phyloP scores from a whole-genome alignment of 2,329 filamentous ascomycete species.

The Neofusicoccum umdonicola region DNA sequence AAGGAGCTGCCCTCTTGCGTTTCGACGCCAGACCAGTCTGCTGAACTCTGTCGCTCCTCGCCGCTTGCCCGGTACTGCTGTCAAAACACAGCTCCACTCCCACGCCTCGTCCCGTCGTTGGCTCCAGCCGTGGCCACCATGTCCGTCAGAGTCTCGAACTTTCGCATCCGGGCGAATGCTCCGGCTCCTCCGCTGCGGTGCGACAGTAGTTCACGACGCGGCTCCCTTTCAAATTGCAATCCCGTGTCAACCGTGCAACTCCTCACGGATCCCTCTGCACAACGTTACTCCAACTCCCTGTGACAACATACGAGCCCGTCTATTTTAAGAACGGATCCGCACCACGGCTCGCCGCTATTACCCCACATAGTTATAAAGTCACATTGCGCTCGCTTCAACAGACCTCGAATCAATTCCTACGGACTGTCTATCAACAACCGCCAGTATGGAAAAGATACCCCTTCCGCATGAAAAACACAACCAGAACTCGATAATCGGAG shows the following conservation, averaged over 20 bases:
- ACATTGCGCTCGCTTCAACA: not conserved
- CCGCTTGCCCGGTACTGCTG: not conserved
- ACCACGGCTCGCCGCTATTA: not conserved
- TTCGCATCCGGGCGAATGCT: too few species aligned
- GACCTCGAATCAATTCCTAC: conserved; percentile 12
- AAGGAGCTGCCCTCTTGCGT: not conserved
- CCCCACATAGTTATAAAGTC: not conserved
- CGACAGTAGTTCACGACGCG: not conserved
- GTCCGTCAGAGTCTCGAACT: too few species aligned
- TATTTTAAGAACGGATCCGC: not conserved
- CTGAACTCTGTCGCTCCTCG: not conserved
- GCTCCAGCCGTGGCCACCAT: too few species aligned
- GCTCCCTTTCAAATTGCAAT: not conserved
- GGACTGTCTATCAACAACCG: conserved; percentile 16
- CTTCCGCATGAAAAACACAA: conserved; percentile 11
- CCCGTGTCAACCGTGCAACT: not conserved
- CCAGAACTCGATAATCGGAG: conserved; percentile 11
- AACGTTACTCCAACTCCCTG: not conserved
- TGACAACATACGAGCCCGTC: not conserved
- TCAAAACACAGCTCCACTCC: not conserved
- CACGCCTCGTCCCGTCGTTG: not conserved
- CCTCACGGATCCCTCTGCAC: not conserved
- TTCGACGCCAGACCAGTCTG: not conserved
- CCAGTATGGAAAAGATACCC: conserved; percentile 2
- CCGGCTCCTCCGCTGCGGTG: too few species aligned